A percentile compares a stretch with the other conserved stretches of the same genome.
Conservation (phyloP, 768 basidiomycete genomes). For the Infundibulicybe gibba region DNA sequence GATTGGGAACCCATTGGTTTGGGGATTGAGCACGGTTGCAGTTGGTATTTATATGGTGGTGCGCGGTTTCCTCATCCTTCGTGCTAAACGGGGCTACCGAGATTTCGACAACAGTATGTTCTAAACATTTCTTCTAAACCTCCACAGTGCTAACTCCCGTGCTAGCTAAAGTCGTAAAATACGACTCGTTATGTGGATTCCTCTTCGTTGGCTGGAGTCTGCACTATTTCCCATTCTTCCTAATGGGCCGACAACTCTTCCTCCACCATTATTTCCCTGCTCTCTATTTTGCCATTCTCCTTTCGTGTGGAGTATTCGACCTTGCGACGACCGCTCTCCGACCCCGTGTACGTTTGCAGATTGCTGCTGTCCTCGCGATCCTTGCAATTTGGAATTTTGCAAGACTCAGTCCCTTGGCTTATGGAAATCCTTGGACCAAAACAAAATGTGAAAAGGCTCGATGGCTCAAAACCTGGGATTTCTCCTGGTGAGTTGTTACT, state of each 20-base stretch:
- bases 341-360: constrained; percentile 75
- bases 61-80: constrained; percentile 78
- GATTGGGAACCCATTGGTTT: constrained; percentile 90
- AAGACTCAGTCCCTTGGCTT: constrained; percentile 77
- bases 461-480: constrained; percentile 96
- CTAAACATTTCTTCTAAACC: background rate
- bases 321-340: constrained; percentile 75
- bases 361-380: constrained; percentile 70
- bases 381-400: constrained; percentile 76
- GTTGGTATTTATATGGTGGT: constrained; percentile 64
- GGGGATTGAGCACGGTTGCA: constrained; percentile 81
- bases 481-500: constrained; percentile 62
- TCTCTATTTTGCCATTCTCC: constrained; percentile 87
- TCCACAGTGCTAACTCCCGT: no score
- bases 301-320: constrained; percentile 79
- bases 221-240: constrained; percentile 96
- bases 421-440: constrained; percentile 88
- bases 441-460: constrained; percentile 67
- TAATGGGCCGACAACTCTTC: constrained; percentile 97
- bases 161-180: constrained; percentile 85
- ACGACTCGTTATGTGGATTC: constrained; percentile 88
- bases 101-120: constrained; percentile 90
- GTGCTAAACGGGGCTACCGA: constrained; percentile 85
- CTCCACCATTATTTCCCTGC: constrained; percentile 98
- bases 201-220: constrained; percentile 88